Conservation (phyloP, 495 filamentous ascomycete genomes). For the Aeminium ludgeri region DNA sequence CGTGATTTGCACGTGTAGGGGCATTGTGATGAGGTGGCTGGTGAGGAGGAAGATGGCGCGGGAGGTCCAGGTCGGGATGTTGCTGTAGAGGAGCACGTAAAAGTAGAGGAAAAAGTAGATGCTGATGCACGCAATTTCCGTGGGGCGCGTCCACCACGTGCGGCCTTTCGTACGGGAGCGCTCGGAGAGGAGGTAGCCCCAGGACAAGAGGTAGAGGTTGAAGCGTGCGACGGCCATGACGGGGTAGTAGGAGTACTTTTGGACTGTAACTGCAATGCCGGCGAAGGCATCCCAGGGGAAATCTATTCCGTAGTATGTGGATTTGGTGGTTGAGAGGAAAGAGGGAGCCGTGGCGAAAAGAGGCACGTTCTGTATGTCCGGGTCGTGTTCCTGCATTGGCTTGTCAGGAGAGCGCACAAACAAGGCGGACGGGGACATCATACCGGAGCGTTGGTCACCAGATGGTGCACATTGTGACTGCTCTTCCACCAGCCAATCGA, state of each 20-base stretch:
- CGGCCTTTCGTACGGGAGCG: constrained; percentile 23
- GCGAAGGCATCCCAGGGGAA: constrained; percentile 30
- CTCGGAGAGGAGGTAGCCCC: constrained; percentile 28
- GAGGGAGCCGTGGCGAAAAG: constrained; percentile 33
- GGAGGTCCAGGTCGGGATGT: constrained; percentile 28
- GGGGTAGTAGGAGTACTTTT: constrained; percentile 35
- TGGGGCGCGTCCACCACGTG: constrained; percentile 32
- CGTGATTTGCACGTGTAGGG: constrained; percentile 35
- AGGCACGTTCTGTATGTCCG: constrained; percentile 35
- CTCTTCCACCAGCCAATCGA: constrained; percentile 38
- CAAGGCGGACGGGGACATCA: neutral
- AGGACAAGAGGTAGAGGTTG: constrained; percentile 34
- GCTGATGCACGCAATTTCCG: constrained; percentile 28
- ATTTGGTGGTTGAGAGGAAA: constrained; percentile 29
- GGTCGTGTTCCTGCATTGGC: constrained; percentile 30
- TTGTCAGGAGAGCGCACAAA: neutral
- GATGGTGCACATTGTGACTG: constrained; percentile 37
- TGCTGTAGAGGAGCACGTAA: constrained; percentile 29
- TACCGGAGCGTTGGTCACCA: constrained; percentile 32
- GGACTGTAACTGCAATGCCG: constrained; percentile 27
- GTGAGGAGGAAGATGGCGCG: constrained; percentile 31
- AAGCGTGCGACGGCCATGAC: constrained; percentile 36
- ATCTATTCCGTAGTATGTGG: constrained; percentile 29
- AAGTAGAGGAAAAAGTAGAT: constrained; percentile 33
- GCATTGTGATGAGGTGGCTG: constrained; percentile 32